Evolutionary conservation across 192 early-diverging fungal genomes (phyloP), one percentile per base, ranked within the genome.

Genomic region (Gryganskiella cystojenkinii): DNA sequence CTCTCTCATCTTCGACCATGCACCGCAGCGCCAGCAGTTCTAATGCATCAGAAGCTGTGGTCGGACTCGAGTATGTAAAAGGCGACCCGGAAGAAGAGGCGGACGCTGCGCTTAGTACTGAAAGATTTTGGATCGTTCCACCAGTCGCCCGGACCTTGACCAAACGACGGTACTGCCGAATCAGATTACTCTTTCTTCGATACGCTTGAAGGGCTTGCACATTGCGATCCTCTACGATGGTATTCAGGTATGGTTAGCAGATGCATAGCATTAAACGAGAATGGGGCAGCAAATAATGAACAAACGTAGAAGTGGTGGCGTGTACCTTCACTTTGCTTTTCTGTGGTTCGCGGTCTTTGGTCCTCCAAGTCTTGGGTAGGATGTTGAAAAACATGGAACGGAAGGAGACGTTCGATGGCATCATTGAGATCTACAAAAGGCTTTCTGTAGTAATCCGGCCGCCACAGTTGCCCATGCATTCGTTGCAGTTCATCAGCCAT

Each of bases 301-400:
- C 53, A 55, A 33, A 31, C 11, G 24, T 30, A 45, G n/a, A 45
- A 45, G 24, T 13, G 1, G 34, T 47, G n/a, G 42, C 8, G 30
- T 25, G 4, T 63, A 76, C 73, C 53, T 47, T 68, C 53, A 9
- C 58, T 56, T 58, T 46, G 58, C 27, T 47, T 63, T 14, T 22
- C n/a, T n/a, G n/a, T n/a, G n/a, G n/a, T n/a, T n/a, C n/a, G 44
- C 42, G 67, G 71, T 13, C 57, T 72, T 20, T 83, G 76, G 1
- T 51, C 34, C 27, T 80, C 70, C 31, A 83, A 42, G 52, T 88
- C 87, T 34, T 62, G 70, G 0, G 86, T 79, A 2, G 90, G 89
- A 60, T 90, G 88, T 75, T 92, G 92, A 58, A 84, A 92, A 47
- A 94, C 82, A 53, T 94, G 91, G 79, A 86, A 94, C 1, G 92